Evolutionary conservation across 2,329 filamentous ascomycete species (phyloP).

Genomic region (Thermothelomyces thermophilus): DNA sequence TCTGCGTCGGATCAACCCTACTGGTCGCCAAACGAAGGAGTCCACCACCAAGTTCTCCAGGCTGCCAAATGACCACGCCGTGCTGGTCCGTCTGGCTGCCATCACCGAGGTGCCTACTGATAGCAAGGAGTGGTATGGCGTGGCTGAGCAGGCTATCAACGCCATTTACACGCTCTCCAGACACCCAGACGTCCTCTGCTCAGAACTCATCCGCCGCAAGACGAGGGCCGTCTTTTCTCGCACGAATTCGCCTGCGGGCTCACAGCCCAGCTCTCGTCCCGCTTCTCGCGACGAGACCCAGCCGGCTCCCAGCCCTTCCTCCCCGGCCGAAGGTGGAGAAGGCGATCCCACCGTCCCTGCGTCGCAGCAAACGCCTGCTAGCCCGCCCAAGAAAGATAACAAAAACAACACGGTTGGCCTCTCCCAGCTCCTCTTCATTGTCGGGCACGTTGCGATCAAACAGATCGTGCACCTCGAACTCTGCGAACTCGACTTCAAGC

Average conservation of each 20-base stretch:
- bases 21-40: conserved; percentile 71
- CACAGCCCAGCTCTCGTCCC: conserved; percentile 45
- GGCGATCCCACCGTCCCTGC: conserved; percentile 22
- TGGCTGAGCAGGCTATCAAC: conserved; percentile 91
- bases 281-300: conserved; percentile 41
- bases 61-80: conserved; percentile 85
- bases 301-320: conserved; percentile 27
- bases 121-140: conserved; percentile 92
- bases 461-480: conserved; percentile 97
- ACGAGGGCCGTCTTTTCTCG: conserved; percentile 68
- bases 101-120: conserved; percentile 82
- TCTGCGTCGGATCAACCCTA: conserved; percentile 81
- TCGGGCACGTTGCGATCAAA: conserved; percentile 95
- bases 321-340: conserved; percentile 28
- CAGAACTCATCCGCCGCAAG: conserved; percentile 81
- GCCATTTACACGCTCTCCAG: conserved; percentile 93
- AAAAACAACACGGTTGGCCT: conserved; percentile 68
- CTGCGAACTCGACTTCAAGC: conserved; percentile 97
- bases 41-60: conserved; percentile 64
- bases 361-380: conserved; percentile 28
- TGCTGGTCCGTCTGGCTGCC: conserved; percentile 70
- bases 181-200: conserved; percentile 88
- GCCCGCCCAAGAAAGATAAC: conserved; percentile 37
- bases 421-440: conserved; percentile 88
- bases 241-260: conserved; percentile 39